Base-by-base conservation (phyloP, 2,329 filamentous ascomycete species). In the Paracoccidioides lutzii region DNA sequence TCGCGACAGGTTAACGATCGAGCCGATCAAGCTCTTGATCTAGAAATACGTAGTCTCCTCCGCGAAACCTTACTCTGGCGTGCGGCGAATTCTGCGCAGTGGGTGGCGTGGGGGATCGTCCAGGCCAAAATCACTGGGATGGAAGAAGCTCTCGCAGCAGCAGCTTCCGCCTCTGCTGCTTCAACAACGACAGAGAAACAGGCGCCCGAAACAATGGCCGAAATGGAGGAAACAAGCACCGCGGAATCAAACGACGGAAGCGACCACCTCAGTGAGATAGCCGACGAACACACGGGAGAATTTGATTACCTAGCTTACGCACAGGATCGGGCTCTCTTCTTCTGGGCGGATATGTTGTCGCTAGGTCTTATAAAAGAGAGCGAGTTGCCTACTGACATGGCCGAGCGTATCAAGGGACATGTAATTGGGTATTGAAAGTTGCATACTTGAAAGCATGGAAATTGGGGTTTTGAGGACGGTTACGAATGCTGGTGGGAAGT, bases 21-120 rank as follows among this genome's bases (percentile, higher is more conserved):
- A 6, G 75, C 81, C 28, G 82, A 88, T 58, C 81, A 83, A 57
- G 75, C 77, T 48, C 76, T 80, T 4, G 88, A 95, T 54, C 71
- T 76, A 41, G 81, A 86, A 63, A 78, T 94, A 5, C 76, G 81
- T 51, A 79, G 82, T 53, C 76, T 98, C 33, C 75, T 93, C 65
- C 81, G 84, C 43, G 90, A 97, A 72, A 84, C 88, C 2, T 78
- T 83, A 14, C 76, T 95, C 48, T 98, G 93, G 93, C 82, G 93
- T 3, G 76, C 88, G 0, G 88, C 89, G 42, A 95, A 93, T 71
- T 90, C 85, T 40, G 89, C 88, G 1, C 82, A 87, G 72, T 98
- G 93, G 93, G 82, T 94, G 30, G 88, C 90, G 1, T 98, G 93
- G 93, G 93, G 93, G 30, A 88, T 97, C 59, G 87, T 98, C 53